A percentile compares a stretch with the other conserved stretches of the same genome.
phyloP scores from a whole-genome alignment of 805 yeast genomes.

The Starmerella scarabaei region DNA sequence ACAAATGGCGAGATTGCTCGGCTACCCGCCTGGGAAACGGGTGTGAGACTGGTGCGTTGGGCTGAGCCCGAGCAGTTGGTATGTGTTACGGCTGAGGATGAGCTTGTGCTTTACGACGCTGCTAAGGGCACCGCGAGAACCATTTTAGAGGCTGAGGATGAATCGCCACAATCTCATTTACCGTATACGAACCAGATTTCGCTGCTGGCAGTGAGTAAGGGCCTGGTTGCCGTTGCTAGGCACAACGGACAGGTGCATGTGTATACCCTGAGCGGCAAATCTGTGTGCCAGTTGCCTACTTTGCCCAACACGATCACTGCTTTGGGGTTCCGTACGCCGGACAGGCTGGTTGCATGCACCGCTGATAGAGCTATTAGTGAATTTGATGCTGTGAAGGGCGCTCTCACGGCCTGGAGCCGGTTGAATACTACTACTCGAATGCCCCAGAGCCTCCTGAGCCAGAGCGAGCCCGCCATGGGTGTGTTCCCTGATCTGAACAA shows the following conservation, averaged over 20 bases:
- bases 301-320: constrained; percentile 50
- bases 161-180: constrained; percentile 18
- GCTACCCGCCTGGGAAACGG: constrained; percentile 7
- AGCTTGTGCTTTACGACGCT: constrained; percentile 19
- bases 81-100: constrained; percentile 22
- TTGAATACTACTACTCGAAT: constrained; percentile 51
- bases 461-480: constrained; percentile 62
- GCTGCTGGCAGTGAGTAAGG: constrained; percentile 38
- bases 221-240: constrained; percentile 45
- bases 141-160: constrained; percentile 13
- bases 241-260: constrained; percentile 54
- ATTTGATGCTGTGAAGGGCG: constrained; percentile 34
- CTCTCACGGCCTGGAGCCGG: constrained; percentile 63
- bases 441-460: constrained; percentile 48
- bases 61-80: constrained; percentile 19
- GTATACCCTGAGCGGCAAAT: constrained; percentile 23
- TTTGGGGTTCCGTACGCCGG: constrained; percentile 39
- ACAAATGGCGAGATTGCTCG: constrained; percentile 25
- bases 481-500: constrained; percentile 39
- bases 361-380: constrained; percentile 67
- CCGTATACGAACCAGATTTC: constrained; percentile 42
- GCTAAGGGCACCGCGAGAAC: not conserved
- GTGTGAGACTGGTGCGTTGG: constrained; percentile 6
- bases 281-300: constrained; percentile 38
- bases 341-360: constrained; percentile 50